Evolutionary conservation across 345 rosid species (phyloP).

Genomic region (Citrus trifoliata): DNA sequence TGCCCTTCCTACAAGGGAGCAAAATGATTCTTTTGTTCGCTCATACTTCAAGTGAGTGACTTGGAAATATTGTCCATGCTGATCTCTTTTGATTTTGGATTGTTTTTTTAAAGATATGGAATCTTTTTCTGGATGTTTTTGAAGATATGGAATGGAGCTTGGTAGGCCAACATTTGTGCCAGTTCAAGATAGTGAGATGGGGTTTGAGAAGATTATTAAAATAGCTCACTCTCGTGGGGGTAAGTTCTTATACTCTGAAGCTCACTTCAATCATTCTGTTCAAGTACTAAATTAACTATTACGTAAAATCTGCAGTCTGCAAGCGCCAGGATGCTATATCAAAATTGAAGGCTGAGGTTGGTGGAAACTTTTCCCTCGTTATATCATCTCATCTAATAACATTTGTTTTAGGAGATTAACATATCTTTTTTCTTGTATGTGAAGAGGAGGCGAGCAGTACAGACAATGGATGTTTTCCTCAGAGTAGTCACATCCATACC

Average conservation of each 20-base stretch:
- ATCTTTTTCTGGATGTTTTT: constrained; percentile 4
- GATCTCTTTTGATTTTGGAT: not conserved
- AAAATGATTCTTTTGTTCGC: constrained; percentile 63
- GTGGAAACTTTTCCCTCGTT: constrained; percentile 15
- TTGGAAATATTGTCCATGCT: not conserved
- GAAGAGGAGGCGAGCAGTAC: constrained; percentile 68
- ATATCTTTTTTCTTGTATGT: constrained; percentile 17
- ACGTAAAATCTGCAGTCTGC: constrained; percentile 52
- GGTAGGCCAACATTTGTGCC: constrained; percentile 83
- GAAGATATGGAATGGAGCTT: constrained; percentile 73
- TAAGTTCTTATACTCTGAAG: constrained; percentile 20
- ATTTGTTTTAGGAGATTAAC: not conserved
- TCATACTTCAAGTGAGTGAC: constrained; percentile 82
- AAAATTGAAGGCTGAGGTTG: constrained; percentile 80
- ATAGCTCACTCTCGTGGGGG: constrained; percentile 86
- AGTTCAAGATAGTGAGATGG: constrained; percentile 86
- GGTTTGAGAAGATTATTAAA: constrained; percentile 90
- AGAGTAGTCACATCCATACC: constrained; percentile 75
- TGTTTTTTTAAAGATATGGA: not conserved
- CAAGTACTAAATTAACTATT: not conserved
- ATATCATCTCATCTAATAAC: not conserved
- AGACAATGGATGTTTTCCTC: constrained; percentile 54
- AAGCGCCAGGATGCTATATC: constrained; percentile 63
- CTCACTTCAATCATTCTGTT: not conserved
- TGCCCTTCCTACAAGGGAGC: constrained; percentile 57